Percentiles rank a stretch among this genome's conserved stretches.
Conservation (phyloP, 2,329 filamentous ascomycete genomes). For the Taxawa tesnikishii region DNA sequence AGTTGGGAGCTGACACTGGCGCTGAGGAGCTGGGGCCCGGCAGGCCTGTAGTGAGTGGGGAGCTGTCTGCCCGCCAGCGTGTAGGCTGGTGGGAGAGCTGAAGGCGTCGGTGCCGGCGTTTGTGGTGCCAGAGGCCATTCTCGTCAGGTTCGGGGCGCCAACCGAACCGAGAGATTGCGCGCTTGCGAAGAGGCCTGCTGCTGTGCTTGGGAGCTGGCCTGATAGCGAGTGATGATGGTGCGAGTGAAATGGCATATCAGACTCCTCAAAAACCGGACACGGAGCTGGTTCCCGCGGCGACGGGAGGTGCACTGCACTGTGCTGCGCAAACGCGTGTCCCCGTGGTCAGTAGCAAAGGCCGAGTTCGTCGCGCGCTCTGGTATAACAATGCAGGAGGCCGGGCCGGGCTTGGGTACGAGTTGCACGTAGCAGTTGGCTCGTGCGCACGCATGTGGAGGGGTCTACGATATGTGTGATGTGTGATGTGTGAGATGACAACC, state of each 20-base stretch:
- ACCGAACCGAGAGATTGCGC: constrained; percentile 35
- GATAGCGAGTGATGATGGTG: constrained; percentile 6
- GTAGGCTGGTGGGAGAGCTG: constrained; percentile 23
- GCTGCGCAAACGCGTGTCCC: no score
- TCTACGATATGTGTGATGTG: no score
- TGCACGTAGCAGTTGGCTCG: no score
- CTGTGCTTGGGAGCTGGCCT: constrained; percentile 13
- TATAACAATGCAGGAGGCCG: no score
- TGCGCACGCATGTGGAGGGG: no score
- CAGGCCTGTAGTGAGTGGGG: constrained; percentile 11
- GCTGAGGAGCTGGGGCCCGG: constrained; percentile 12
- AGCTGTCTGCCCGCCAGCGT: constrained; percentile 14
- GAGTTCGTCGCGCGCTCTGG: no score
- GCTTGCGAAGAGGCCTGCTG: constrained; percentile 30
- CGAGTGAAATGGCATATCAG: constrained; percentile 11
- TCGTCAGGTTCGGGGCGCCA: constrained; percentile 29
- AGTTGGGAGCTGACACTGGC: constrained; percentile 4
- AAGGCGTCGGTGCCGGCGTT: constrained; percentile 32
- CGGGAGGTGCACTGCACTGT: no score
- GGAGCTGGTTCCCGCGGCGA: no score
- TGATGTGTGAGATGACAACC: no score
- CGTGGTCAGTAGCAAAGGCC: no score
- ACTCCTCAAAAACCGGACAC: no score
- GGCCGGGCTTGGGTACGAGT: no score
- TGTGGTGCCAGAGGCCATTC: constrained; percentile 24